Percentiles rank a stretch among this genome's conserved stretches.
These are phyloP conservation scores for Aotearoamyces nothofagi DNA, from an alignment of 2,329 filamentous ascomycete genomes.

Conservation along the genomic window DNA sequence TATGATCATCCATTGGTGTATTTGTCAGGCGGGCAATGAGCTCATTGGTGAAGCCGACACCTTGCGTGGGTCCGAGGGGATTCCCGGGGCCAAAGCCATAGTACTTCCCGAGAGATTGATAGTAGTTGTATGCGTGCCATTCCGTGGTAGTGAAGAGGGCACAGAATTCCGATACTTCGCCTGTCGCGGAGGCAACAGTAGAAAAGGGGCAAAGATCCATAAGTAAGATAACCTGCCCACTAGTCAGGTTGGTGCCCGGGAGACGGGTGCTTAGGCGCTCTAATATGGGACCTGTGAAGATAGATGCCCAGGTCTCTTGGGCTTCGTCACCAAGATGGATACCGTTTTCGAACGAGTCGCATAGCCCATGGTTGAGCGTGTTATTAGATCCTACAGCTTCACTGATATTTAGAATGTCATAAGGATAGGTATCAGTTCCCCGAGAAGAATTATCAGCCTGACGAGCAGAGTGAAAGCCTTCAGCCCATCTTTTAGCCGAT, in stretches of 20 bases:
- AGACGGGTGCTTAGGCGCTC: conserved; percentile 54
- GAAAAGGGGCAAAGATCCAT: conserved; percentile 88
- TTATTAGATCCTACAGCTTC: conserved; percentile 60
- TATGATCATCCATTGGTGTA: conserved; percentile 53
- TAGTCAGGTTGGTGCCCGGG: conserved; percentile 47
- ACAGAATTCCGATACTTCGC: conserved; percentile 57
- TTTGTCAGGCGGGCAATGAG: conserved; percentile 66
- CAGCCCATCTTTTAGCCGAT: conserved; percentile 61
- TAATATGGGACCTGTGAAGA: conserved; percentile 55
- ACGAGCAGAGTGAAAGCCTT: conserved; percentile 48
- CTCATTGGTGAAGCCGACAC: conserved; percentile 79
- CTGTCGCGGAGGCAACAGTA: conserved; percentile 49
- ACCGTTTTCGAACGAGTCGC: conserved; percentile 53
- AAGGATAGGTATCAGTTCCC: conserved; percentile 28
- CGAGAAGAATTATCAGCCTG: conserved; percentile 22
- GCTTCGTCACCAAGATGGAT: conserved; percentile 31
- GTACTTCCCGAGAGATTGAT: conserved; percentile 66
- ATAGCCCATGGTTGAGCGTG: conserved; percentile 62
- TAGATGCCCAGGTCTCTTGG: conserved; percentile 39
- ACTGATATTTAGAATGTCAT: conserved; percentile 49
- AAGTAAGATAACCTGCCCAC: conserved; percentile 47
- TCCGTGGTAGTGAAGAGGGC: conserved; percentile 55
- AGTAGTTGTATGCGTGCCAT: conserved; percentile 72
- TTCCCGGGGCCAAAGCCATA: conserved; percentile 70
- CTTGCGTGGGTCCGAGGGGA: conserved; percentile 67